Conservation (phyloP, 495 filamentous ascomycete species). For the Aspergillus campestris region DNA sequence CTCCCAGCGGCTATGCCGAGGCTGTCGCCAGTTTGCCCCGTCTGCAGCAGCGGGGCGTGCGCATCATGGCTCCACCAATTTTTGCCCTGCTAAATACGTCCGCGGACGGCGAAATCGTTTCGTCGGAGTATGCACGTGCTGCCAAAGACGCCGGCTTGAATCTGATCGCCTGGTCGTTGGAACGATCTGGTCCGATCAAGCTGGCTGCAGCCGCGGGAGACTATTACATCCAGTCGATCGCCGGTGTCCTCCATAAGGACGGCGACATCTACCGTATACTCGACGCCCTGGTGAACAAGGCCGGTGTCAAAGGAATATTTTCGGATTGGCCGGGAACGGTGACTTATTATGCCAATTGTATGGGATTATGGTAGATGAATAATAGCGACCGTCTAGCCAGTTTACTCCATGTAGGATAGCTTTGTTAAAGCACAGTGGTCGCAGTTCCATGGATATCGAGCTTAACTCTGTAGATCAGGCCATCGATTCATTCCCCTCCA, state of each 20-base stretch:
- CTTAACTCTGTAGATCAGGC: no score
- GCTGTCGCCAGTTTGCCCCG: slow-evolving; percentile 24
- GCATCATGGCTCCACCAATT: slow-evolving; percentile 14
- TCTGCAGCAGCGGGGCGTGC: slow-evolving; percentile 8
- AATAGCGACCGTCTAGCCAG: neutral
- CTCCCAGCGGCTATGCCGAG: slow-evolving; percentile 26
- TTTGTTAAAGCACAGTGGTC: no score
- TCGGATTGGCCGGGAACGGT: slow-evolving; percentile 54
- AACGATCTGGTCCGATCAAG: slow-evolving; percentile 47
- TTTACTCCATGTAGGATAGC: no score
- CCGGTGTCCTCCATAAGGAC: slow-evolving; percentile 43
- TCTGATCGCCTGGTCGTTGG: slow-evolving; percentile 54
- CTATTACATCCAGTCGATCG: slow-evolving; percentile 49
- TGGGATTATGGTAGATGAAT: slow-evolving; percentile 22
- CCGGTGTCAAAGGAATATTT: slow-evolving; percentile 48
- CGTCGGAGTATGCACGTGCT: slow-evolving; percentile 24
- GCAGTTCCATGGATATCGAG: no score
- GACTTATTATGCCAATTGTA: slow-evolving; percentile 56
- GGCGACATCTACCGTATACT: slow-evolving; percentile 51
- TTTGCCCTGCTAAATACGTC: slow-evolving; percentile 11
- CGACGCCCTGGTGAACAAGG: slow-evolving; percentile 48
- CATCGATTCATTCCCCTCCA: no score
- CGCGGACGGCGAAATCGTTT: slow-evolving; percentile 10
- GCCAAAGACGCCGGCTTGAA: slow-evolving; percentile 47
- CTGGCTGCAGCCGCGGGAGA: slow-evolving; percentile 29